Percentiles rank a stretch among this genome's conserved stretches.
Conservation (phyloP, 2,329 filamentous ascomycete species). For the Stromatinia cepivora region DNA sequence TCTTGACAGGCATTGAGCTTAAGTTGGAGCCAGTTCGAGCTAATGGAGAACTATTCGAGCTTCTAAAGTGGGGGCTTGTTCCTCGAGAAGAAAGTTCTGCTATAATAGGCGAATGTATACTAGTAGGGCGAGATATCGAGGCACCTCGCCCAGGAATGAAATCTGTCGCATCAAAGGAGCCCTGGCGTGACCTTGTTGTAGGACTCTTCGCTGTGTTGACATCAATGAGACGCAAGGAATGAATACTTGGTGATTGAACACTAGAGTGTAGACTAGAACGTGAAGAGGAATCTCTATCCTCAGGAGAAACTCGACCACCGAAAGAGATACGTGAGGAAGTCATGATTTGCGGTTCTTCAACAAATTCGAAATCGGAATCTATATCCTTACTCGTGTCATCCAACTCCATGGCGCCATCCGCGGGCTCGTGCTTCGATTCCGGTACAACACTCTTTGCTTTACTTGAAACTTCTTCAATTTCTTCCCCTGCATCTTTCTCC, state of each 20-base stretch:
- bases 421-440: slow-evolving; percentile 29
- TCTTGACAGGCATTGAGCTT: slow-evolving; percentile 30
- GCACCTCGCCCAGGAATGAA: slow-evolving; percentile 27
- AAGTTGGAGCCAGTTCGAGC: slow-evolving; percentile 32
- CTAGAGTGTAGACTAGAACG: slow-evolving; percentile 32
- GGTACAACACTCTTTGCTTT: slow-evolving; percentile 21
- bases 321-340: slow-evolving; percentile 42
- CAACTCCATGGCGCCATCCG: slow-evolving; percentile 29
- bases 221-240: slow-evolving; percentile 41
- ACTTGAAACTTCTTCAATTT: slow-evolving; percentile 17
- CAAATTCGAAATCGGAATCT: slow-evolving; percentile 34
- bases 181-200: slow-evolving; percentile 27
- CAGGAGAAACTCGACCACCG: slow-evolving; percentile 34
- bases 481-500: slow-evolving; percentile 11
- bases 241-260: slow-evolving; percentile 37
- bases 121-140: slow-evolving; percentile 31
- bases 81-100: slow-evolving; percentile 32
- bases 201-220: slow-evolving; percentile 36
- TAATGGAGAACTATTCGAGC: slow-evolving; percentile 33
- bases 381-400: slow-evolving; percentile 30
- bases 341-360: slow-evolving; percentile 41
- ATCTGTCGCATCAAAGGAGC: slow-evolving; percentile 32
- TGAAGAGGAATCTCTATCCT: slow-evolving; percentile 33
- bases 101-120: slow-evolving; percentile 30
- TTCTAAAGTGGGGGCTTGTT: slow-evolving; percentile 34